Evolutionary conservation across 1,139 yeast genomes (phyloP).

Genomic region (Zygoascus meyerae): DNA sequence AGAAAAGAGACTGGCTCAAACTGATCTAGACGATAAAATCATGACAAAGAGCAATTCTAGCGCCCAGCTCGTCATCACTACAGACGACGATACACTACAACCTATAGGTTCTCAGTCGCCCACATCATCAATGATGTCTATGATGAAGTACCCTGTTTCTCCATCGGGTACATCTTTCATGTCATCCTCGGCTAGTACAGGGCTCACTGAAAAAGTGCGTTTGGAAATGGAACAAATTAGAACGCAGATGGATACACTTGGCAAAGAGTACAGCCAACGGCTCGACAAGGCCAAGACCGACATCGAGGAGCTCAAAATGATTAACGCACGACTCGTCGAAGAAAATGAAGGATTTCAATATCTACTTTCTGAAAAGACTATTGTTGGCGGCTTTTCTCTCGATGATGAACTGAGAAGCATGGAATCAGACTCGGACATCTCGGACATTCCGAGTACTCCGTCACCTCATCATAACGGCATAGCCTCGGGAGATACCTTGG

Average conservation of each 20-base stretch:
- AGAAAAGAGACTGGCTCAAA: background rate
- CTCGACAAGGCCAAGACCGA: conserved; percentile 28
- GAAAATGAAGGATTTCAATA: conserved; percentile 35
- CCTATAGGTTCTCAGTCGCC: conserved; percentile 9
- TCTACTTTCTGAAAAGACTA: conserved; percentile 32
- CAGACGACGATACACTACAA: background rate
- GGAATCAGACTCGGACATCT: conserved; percentile 4
- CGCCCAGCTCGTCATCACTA: no score
- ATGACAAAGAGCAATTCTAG: background rate
- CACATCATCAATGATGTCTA: conserved; percentile 1
- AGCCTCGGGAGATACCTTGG: conserved; percentile 1
- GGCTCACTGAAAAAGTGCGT: conserved; percentile 18
- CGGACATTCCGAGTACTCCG: background rate
- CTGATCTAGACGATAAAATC: background rate
- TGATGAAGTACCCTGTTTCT: background rate
- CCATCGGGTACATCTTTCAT: background rate
- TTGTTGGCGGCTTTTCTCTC: conserved; percentile 26
- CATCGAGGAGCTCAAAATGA: conserved; percentile 23
- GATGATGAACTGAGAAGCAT: conserved; percentile 23
- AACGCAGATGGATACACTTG: conserved; percentile 30
- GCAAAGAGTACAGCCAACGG: conserved; percentile 29
- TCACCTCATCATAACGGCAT: conserved; percentile 1
- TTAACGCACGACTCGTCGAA: conserved; percentile 29
- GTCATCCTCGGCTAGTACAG: background rate
- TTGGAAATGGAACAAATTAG: conserved; percentile 25